Evolutionary conservation across 2,329 filamentous ascomycete genomes (phyloP), one percentile per base, ranked within the genome.

Genomic region (Cercospora canescens): DNA sequence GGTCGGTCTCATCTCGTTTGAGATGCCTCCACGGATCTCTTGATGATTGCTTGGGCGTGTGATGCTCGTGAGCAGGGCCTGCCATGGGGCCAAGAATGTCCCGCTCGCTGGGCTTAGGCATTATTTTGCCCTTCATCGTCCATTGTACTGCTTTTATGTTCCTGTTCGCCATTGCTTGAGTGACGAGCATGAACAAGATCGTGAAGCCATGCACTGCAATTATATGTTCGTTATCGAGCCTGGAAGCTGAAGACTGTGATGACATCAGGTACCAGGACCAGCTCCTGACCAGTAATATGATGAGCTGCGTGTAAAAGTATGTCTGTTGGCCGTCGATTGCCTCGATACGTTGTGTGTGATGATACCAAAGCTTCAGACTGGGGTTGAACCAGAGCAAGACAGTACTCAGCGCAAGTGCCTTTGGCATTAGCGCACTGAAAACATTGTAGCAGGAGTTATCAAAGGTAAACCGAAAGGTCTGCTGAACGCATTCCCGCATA

Each of bases 241-340:
- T 55, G 1, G 64, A 65, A 3, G 62, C 67, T 9, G 58, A 41
- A 0, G 59, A 41, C 4, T 67, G 64, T 52, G 75, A 54, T 5
- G 72, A 72, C 55, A 80, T 71, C 30, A 72, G 75, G 64, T 73
- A 76, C 65, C 67, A 76, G 14, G 75, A 76, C 11, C 84, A 72
- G 48, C 84, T 77, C 39, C 91, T 85, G 11, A 88, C 78, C 6
- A 84, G 74, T 11, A 92, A 74, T 24, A 88, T 82, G 34, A 90
- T 75, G 1, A 84, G 74, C 73, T 93, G 91, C 67, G 89, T 85
- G 1, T 82, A 83, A 74, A 92, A 91, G 84, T 91, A 91, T 60
- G 87, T 83, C 3, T 82, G 80, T 12, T 91, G 83, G 18, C 75
- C 75, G 8, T 66, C 58, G 9, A 75, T 65, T 28, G 67, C 66